Evolutionary conservation across 2,329 filamentous ascomycete species (phyloP), one percentile per base, ranked within the genome.

Genomic region (Nectriaceae sp.): DNA sequence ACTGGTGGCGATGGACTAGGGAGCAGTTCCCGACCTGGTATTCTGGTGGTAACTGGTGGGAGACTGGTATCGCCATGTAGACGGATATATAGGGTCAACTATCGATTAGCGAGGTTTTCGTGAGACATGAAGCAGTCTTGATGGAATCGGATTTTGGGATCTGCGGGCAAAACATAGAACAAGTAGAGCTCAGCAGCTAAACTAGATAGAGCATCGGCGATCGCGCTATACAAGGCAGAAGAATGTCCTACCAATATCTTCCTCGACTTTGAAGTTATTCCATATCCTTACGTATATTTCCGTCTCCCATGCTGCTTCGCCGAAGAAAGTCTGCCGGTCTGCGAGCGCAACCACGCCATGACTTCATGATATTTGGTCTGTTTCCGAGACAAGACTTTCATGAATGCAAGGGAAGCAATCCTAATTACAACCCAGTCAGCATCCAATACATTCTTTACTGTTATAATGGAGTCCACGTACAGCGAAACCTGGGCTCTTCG

Each of bases 341-440:
- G 73, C 13, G 52, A 64, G 5, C 77, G 74, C 50, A 96, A 69
- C 90, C 90, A 96, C 24, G 65, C 66, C 48, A 97, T 68, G 13
- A 92, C 77, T 22, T 70, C 70, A 4, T 62, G 63, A 67, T 90
- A 89, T 46, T 76, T 79, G 26, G 86, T 85, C 75, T 96, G 91
- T 66, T 87, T 90, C 57, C 76, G 79, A 40, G 69, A 66, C 59
- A 97, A 75, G 21, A 94, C 84, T 43, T 76, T 72, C 39, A 74
- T 67, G 61, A 96, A 96, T 4, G 90, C 90, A 21, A 75, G 75
- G 43, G 84, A 83, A 1, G 84, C 86, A 50, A 93, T 73, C 75
- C 85, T 88, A 61, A 21, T 24, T 26, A 36, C 29, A 4, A 11
- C 20, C 22, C 4, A 6, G 19, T 50, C 22, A 56, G 49, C 16